These are phyloP conservation scores for Laburnicola sp. DNA, from an alignment of 2,329 filamentous ascomycete genomes.

Conservation along the genomic window DNA sequence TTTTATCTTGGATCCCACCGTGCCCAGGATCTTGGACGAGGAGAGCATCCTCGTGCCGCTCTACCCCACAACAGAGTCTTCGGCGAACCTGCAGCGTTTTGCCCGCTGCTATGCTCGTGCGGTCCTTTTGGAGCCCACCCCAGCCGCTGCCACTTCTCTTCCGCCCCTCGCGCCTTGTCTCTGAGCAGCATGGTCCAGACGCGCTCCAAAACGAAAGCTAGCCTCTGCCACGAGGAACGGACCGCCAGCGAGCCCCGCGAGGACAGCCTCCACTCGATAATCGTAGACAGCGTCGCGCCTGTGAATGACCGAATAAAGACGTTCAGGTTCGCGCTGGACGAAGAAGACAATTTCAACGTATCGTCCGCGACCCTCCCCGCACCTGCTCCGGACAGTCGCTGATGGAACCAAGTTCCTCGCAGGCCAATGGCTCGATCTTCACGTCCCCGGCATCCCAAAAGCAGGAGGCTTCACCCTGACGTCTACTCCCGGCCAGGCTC, in stretches of 20 bases:
- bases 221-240: constrained; percentile 64
- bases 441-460: constrained; percentile 68
- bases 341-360: constrained; percentile 56
- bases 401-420: constrained; percentile 65
- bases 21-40: background rate
- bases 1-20: background rate
- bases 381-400: constrained; percentile 31
- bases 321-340: constrained; percentile 64
- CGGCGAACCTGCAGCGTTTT: constrained; percentile 3
- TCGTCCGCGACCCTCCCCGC: constrained; percentile 24
- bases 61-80: constrained; percentile 9
- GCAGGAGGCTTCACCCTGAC: constrained; percentile 89
- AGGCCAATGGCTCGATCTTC: constrained; percentile 87
- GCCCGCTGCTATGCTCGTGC: constrained; percentile 11
- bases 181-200: constrained; percentile 37
- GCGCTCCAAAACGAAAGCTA: constrained; percentile 34
- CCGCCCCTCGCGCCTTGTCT: constrained; percentile 20
- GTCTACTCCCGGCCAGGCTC: constrained; percentile 65
- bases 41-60: background rate
- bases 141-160: constrained; percentile 16
- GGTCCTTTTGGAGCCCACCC: constrained; percentile 4
- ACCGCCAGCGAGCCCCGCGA: constrained; percentile 75
- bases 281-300: constrained; percentile 62
- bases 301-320: constrained; percentile 70
- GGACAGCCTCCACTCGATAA: constrained; percentile 64